Evolutionary conservation across 768 basidiomycete genomes (phyloP), one percentile per base, ranked within the genome.

Genomic region (Mrakia blollopis): DNA sequence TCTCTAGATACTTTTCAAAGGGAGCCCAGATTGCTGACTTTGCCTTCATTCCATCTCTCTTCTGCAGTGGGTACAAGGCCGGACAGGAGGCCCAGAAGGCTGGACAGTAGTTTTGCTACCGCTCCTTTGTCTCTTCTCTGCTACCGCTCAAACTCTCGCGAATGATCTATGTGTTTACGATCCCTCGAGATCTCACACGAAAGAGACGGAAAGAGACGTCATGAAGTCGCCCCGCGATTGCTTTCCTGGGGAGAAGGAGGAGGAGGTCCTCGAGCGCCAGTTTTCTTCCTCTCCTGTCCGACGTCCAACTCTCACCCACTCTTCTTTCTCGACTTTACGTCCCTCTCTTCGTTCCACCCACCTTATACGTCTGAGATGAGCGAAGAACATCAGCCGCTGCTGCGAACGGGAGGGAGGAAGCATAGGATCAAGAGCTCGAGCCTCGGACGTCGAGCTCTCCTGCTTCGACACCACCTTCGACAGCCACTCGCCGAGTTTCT

Each of bases 311-410:
- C n/a, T 69, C 32, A 14, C 23, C 23, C 21, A 25, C 65, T 14
- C 14, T 4, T 10, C 30, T 23, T 25, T 39, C 68, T 16, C 18
- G 23, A 39, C 25, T 16, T 35, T 47, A 47, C 41, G 23, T 1
- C n/a, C 47, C 39, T 30, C 5, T 32, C 47, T 44, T 9, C 9
- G 28, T 28, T 28, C 68, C 25, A 3, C 11, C 2, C 44, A n/a
- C 3, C 11, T 10, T 50, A 23, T 25, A 39, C 1, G 0, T 9
- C 32, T 4, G 18, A 50, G 21, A 68, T 68, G 65, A 39, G 13
- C 25, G 18, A 39, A 68, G 72, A 73, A 30, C 72, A 47, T 1
- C 72, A 73, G 30, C 72, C 60, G 8, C 28, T 73, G 14, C 72
- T 73, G 3, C 57, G 21, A 60, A 0, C 72, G 3, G 60, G 39